Evolutionary conservation across 306 rosid genomes (phyloP), one percentile per base, ranked within the genome.

Genomic region (Parietaria judaica): DNA sequence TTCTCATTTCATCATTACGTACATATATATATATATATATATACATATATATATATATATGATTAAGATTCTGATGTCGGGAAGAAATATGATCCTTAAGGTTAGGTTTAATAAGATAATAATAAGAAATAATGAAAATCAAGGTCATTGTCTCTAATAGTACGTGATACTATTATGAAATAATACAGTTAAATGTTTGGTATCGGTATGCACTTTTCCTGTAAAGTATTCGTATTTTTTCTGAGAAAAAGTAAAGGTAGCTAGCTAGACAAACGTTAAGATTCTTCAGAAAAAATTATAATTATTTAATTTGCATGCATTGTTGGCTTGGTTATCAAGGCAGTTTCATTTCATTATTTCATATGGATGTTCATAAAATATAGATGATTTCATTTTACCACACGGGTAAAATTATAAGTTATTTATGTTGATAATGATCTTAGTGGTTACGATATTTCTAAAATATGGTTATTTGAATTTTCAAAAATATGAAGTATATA

Each of bases 211-310:
- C 39, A 3, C 39, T 0, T 36, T 7, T 4, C 39, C 14, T 49
- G 13, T n/a, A 10, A 49, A 11, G 13, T 49, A 49, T 49, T 49
- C 5, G 5, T 49, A 49, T 49, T 0, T 49, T 49, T n/a, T 49
- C 15, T 10, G 14, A 49, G 13, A 55, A 47, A 47, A 64, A 60
- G 71, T 39, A 58, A 64, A 74, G 39, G 60, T 23, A 23, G 31
- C 64, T 60, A 60, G 64, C 37, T 23, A 60, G 51, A 60, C 64
- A 60, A 45, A 60, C 6, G 15, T 31, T 56, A 47, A 65, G 68
- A 70, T 70, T 70, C 76, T 61, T 53, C 43, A 46, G 41, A 53
- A 56, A 44, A 52, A 67, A 38, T 61, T 51, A 49, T 1, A 9
- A 49, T 49, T 10, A 49, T 49, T 7, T 66, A 52, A 51, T 60